Evolutionary conservation across 163 green algal species (phyloP), one percentile per base, ranked within the genome.

Genomic region (Scenedesmus sp.): DNA sequence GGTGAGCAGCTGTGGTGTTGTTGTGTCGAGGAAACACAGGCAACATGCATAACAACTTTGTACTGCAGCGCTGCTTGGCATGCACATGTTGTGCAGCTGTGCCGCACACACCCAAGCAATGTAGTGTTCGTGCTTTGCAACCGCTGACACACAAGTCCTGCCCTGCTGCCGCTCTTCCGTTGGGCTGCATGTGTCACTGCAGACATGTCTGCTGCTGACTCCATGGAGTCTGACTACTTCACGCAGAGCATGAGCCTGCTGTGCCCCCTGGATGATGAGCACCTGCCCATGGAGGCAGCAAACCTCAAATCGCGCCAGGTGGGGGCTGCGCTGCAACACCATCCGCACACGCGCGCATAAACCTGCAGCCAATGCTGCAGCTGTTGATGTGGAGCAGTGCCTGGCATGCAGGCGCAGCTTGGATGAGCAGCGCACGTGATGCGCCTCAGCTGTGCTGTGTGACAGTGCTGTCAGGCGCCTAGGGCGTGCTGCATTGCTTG

Each of bases 271-370:
- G 52, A 95, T 55, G 95, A 97, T 74, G 93, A 95, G 5, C 26
- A 95, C 77, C 94, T 97, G 88, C 96, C 96, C 23, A 91, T 97
- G 57, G 95, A 96, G 20, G 94, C 94, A 1, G 73, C 84, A 56
- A 94, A 92, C 57, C 89, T 97, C n/a, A 97, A 96, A 82, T 91
- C 62, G 26, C 90, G 91, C 67, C 96, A 97, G 93, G 94, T 97
- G 66, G 85, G 85, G 52, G 67, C 84, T 3, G 70, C 6, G 46
- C 20, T 16, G 62, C 62, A 76, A 4, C 16, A 12, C 62, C 9
- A 18, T 15, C 34, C 34, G 34, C 6, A 26, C 3, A 18, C 15
- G 73, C 73, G 18, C 20, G 23, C n/a, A 10, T 18, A 82, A 4
- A 82, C 10, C 1, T 13, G 10, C 73, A 13, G 9, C 26, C 74